Base-by-base conservation (phyloP, 148 eudicot species). In the Cornus kousa region DNA sequence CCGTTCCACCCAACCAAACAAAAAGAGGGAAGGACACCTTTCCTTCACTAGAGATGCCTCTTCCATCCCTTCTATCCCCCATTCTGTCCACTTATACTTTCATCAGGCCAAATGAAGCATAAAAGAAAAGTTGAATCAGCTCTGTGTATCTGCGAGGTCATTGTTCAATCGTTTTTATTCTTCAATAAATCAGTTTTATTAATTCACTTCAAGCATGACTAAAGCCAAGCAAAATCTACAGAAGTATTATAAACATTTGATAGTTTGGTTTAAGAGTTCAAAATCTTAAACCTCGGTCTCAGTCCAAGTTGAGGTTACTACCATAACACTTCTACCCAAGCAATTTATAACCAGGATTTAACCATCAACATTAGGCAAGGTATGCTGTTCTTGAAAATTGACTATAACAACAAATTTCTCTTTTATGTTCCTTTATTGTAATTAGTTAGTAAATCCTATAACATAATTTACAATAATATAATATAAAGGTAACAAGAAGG, bases 401-500 rank as follows among this genome's bases (percentile, higher is more conserved):
- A 37, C 39, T 46, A 46, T 43, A 72, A 17, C 22, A 13, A 55
- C 28, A 31, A 6, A 76, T 46, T 10, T 68, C 24, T 43, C 67
- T 40, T n/a, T 5, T 64, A 23, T 39, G n/a, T 64, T 64, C 23
- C 65, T 62, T 16, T 7, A 4, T 39, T 37, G 3, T 39, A 22
- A 7, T 4, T 53, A n/a, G 53, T 48, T 7, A 48, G 7, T 48
- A 28, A 28, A 24, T 37, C 3, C 57, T 20, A 78, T 22, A 78
- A 24, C 31, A 23, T 67, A 16, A 71, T 17, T 39, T 19, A 77
- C 28, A 76, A 70, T 66, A 74, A 60, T 57, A 48, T n/a, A 70
- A 53, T 48, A 76, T 31, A 68, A 43, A 6, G 48, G 48, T 7
- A 60, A 20, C 16, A 20, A 69, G 53, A 57, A 23, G n/a, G 19